Evolutionary conservation across 2,329 filamentous ascomycete genomes (phyloP).

Genomic region (Remersonia thermophila): DNA sequence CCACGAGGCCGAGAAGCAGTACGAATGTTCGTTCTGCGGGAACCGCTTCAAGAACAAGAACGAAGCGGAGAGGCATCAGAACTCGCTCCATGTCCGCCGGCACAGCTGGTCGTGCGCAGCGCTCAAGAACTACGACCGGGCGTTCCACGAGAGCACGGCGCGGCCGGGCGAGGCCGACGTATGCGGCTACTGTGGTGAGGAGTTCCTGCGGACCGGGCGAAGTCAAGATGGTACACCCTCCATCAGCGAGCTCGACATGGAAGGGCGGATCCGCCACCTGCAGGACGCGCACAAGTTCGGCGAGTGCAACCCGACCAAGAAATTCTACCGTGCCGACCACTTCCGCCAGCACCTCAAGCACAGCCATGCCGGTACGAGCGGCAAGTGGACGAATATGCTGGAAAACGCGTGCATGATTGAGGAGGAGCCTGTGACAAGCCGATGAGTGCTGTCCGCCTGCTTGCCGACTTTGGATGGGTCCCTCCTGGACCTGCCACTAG

Average conservation of each 20-base stretch:
- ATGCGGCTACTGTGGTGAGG: constrained; percentile 91
- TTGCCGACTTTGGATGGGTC: no score
- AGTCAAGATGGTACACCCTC: constrained; percentile 17
- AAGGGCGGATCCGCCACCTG: constrained; percentile 72
- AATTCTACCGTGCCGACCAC: constrained; percentile 94
- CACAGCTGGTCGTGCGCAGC: constrained; percentile 97
- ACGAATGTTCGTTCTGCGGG: constrained; percentile 81
- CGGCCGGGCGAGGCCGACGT: constrained; percentile 59
- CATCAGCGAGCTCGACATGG: constrained; percentile 75
- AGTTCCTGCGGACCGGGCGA: constrained; percentile 52
- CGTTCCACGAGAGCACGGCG: constrained; percentile 70
- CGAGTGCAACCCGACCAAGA: constrained; percentile 96
- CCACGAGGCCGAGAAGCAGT: constrained; percentile 93
- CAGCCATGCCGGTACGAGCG: constrained; percentile 88
- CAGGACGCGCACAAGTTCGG: constrained; percentile 91
- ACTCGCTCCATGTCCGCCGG: constrained; percentile 79
- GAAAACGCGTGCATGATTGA: constrained; percentile 95
- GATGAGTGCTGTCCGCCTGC: constrained; percentile 18
- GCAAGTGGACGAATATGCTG: constrained; percentile 97
- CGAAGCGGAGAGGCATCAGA: constrained; percentile 90
- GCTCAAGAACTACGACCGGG: constrained; percentile 62
- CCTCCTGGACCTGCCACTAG: no score
- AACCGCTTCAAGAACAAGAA: constrained; percentile 99
- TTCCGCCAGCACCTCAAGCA: constrained; percentile 98
- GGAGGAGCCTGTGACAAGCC: constrained; percentile 50